Conservation (phyloP, 116 monocot species). For the Phalaenopsis hybrid region DNA sequence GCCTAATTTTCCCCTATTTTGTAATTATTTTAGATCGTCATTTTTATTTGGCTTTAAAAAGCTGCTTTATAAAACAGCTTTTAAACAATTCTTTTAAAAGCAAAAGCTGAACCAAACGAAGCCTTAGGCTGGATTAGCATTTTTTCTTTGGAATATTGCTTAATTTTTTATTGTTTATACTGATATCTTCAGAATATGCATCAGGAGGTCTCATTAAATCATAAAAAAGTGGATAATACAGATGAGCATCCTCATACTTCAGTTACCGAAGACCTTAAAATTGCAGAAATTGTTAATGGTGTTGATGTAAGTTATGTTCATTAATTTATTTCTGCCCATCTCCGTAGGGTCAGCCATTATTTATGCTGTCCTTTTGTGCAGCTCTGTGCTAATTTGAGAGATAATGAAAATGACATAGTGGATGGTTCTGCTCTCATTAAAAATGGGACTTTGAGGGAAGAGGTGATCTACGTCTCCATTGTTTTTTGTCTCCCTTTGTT, state of each 20-base stretch:
- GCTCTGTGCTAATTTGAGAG: background rate
- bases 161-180: too few species aligned
- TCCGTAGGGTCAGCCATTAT: background rate
- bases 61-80: too few species aligned
- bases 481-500: background rate
- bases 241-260: background rate
- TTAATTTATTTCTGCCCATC: background rate
- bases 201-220: background rate
- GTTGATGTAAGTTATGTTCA: background rate
- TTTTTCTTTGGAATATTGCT: too few species aligned
- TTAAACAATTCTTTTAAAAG: too few species aligned
- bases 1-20: too few species aligned
- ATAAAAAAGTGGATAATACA: background rate
- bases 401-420: background rate
- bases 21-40: too few species aligned
- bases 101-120: too few species aligned
- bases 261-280: background rate
- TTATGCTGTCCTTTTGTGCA: background rate
- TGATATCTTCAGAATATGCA: background rate
- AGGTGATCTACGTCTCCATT: background rate
- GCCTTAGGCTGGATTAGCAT: too few species aligned
- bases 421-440: background rate
- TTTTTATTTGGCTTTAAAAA: too few species aligned
- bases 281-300: background rate
- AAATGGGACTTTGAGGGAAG: background rate